Base-by-base conservation (phyloP, 2,329 filamentous ascomycete genomes). In the Venturia effusa region DNA sequence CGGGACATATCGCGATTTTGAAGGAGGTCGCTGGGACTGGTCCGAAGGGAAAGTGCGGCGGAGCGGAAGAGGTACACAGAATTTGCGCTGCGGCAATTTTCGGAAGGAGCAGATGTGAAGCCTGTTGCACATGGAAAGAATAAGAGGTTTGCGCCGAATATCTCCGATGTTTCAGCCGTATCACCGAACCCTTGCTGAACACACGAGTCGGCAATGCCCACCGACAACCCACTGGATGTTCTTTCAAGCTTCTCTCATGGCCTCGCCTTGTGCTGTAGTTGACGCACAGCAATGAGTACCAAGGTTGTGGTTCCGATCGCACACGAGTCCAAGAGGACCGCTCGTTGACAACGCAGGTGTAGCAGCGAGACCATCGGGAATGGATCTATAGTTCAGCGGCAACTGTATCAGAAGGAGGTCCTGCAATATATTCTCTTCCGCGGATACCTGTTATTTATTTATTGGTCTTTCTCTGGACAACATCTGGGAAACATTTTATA, bases 1-100 rank as follows among this genome's bases (percentile, higher is more conserved):
- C 64, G 70, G n/a, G 70, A 70, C 43, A 70, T 70, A 13, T 69
- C 66, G 51, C 68, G 70, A 11, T 70, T 71, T 61, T 71, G 51
- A 63, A n/a, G n/a, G 30, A n/a, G 11, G 1, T 57, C 17, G 51
- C 11, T 32, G 30, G 32, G 15, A 57, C 19, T 30, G 8, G 15
- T 27, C 13, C 8, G 27, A 11, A 57, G 8, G 15, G 30, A 30
- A 22, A n/a, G 17, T 34, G 17, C 51, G 51, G 30, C 51, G 30
- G 51, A 57, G 30, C 51, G 27, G 51, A 57, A 57, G 4, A n/a
- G 15, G 51, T 57, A 34, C 30, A 57, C 3, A 13, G 32, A 13
- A 30, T 17, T 5, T 30, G 48, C 32, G 19, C 17, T 27, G 24
- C 51, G 51, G 51, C 27, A 30, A 2, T 19, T 34, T 34, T 8